A percentile compares a stretch with the other conserved stretches of the same genome.
Conservation (phyloP, 2,329 filamentous ascomycete species). For the Pezicula neosporulosa region DNA sequence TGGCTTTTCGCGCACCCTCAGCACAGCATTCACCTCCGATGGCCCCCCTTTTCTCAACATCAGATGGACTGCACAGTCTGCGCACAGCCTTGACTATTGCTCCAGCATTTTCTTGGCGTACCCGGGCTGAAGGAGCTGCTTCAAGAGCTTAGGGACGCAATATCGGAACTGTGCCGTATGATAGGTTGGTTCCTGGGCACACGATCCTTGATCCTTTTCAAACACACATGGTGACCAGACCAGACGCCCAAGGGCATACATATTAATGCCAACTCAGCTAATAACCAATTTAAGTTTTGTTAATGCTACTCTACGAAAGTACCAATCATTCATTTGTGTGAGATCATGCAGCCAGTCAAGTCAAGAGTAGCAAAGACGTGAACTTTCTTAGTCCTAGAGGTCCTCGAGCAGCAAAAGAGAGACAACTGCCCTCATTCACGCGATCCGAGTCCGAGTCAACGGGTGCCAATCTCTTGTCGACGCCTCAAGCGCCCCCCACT, state of each 20-base stretch:
- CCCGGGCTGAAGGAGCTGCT: no score
- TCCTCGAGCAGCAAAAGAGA: background rate
- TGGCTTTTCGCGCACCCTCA: no score
- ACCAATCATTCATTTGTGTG: background rate
- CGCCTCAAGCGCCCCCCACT: background rate
- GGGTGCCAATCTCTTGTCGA: background rate
- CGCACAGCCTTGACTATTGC: no score
- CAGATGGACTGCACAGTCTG: no score
- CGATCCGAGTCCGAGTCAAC: no score
- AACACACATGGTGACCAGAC: constrained; percentile 1
- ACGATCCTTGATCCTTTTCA: background rate
- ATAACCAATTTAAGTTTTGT: background rate
- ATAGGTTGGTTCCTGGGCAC: background rate
- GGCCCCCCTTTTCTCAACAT: no score
- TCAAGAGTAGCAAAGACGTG: background rate
- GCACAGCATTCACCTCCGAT: no score
- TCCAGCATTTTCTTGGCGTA: no score
- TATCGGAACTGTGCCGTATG: no score
- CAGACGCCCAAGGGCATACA: background rate
- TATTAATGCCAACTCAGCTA: constrained; percentile 4
- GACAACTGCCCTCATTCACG: no score
- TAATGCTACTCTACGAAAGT: background rate
- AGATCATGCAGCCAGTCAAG: background rate
- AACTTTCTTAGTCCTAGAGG: background rate
- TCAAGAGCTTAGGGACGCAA: no score